Conservation (phyloP, 768 basidiomycete species). For the Mycena pura region DNA sequence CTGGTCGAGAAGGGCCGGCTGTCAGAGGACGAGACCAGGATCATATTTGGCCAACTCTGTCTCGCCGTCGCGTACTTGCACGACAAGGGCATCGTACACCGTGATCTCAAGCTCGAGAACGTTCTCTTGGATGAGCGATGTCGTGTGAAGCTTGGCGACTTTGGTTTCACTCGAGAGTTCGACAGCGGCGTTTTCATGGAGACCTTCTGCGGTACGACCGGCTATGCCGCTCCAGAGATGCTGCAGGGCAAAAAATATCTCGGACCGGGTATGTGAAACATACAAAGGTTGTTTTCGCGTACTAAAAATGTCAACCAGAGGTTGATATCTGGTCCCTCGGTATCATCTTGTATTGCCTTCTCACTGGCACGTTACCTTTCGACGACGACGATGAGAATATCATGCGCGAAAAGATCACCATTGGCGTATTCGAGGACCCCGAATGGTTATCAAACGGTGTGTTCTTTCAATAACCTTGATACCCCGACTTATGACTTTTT, state of each 20-base stretch:
- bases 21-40: slow-evolving; percentile 80
- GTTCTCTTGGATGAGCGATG: slow-evolving; percentile 90
- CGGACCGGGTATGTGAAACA: slow-evolving; percentile 74
- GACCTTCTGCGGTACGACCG: slow-evolving; percentile 95
- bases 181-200: slow-evolving; percentile 81
- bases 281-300: neutral
- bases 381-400: slow-evolving; percentile 86
- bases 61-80: slow-evolving; percentile 95
- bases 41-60: slow-evolving; percentile 95
- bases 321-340: slow-evolving; percentile 97
- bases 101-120: slow-evolving; percentile 97
- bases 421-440: slow-evolving; percentile 90
- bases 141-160: slow-evolving; percentile 91
- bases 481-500: slow-evolving; percentile 7
- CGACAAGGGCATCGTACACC: slow-evolving; percentile 91
- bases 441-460: slow-evolving; percentile 89
- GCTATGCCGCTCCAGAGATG: slow-evolving; percentile 94
- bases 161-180: slow-evolving; percentile 94
- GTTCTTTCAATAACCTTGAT: slow-evolving; percentile 21
- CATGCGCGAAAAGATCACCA: slow-evolving; percentile 86
- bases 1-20: slow-evolving; percentile 93
- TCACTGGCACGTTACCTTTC: slow-evolving; percentile 90
- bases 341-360: slow-evolving; percentile 86
- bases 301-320: slow-evolving; percentile 59
- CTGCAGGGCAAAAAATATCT: slow-evolving; percentile 86